phyloP scores from a whole-genome alignment of 2,329 filamentous ascomycete genomes.

The Venturia asperata region DNA sequence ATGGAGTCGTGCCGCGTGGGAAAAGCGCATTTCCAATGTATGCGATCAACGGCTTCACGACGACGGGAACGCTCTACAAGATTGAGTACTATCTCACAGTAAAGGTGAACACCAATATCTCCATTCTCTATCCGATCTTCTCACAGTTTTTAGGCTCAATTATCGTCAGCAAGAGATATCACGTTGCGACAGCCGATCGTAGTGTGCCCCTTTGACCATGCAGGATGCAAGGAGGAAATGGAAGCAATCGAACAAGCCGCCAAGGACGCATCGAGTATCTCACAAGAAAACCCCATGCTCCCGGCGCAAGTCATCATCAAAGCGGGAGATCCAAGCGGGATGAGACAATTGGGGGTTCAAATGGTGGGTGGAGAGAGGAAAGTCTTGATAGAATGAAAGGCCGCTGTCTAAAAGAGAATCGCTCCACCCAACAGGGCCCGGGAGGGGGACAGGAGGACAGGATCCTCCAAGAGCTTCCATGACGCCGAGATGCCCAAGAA shows the following conservation, averaged over 20 bases:
- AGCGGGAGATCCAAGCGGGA: slow-evolving; percentile 61
- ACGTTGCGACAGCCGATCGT: slow-evolving; percentile 85
- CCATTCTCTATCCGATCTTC: not conserved
- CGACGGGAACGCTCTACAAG: slow-evolving; percentile 89
- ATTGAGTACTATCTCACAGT: slow-evolving; percentile 95
- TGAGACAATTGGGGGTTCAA: slow-evolving; percentile 54
- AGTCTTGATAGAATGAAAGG: slow-evolving; percentile 56
- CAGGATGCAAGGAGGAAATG: slow-evolving; percentile 97
- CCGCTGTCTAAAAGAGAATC: too few species aligned
- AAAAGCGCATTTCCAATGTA: slow-evolving; percentile 87
- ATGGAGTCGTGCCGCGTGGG: slow-evolving; percentile 78
- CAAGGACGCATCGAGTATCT: slow-evolving; percentile 81
- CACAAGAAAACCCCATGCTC: slow-evolving; percentile 86
- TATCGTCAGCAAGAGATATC: slow-evolving; percentile 84
- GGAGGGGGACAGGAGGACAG: too few species aligned
- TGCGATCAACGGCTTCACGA: slow-evolving; percentile 84
- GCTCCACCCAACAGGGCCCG: not conserved
- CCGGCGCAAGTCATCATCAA: slow-evolving; percentile 76
- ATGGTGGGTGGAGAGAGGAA: slow-evolving; percentile 57
- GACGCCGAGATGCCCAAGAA: not conserved
- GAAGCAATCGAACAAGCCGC: slow-evolving; percentile 95
- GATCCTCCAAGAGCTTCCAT: too few species aligned
- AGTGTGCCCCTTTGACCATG: slow-evolving; percentile 90
- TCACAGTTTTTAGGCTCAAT: slow-evolving; percentile 58
- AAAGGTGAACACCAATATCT: slow-evolving; percentile 55